These are phyloP conservation scores for Aquilaria malaccensis DNA, from an alignment of 345 rosid species.

Conservation along the genomic window DNA sequence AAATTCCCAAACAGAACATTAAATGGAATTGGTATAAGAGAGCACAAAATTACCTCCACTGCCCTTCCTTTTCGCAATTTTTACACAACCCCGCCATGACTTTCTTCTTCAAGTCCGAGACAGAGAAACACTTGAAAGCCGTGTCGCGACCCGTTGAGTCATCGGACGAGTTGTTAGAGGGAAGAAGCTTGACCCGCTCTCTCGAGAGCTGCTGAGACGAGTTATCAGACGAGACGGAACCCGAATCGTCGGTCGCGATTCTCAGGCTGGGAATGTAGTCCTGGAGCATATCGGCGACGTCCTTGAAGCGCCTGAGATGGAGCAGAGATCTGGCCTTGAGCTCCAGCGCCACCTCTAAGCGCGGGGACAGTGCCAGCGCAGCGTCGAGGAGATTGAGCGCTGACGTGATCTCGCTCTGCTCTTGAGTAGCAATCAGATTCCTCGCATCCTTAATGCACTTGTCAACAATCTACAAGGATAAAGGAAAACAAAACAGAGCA, in stretches of 20 bases:
- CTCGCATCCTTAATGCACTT: constrained; percentile 66
- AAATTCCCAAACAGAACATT: neutral
- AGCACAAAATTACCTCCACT: constrained; percentile 56
- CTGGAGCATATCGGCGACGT: constrained; percentile 75
- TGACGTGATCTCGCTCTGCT: constrained; percentile 43
- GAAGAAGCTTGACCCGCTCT: constrained; percentile 45
- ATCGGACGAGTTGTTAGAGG: constrained; percentile 23
- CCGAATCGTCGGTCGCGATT: constrained; percentile 45
- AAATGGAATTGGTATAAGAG: no score
- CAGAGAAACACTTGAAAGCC: constrained; percentile 69
- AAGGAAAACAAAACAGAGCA: neutral
- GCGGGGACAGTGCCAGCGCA: constrained; percentile 63
- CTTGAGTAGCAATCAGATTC: constrained; percentile 44
- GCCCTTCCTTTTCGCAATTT: constrained; percentile 66
- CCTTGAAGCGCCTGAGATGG: constrained; percentile 55
- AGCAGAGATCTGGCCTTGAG: constrained; percentile 79
- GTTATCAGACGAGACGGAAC: constrained; percentile 41
- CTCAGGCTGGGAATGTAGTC: constrained; percentile 77
- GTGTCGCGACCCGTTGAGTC: constrained; percentile 30
- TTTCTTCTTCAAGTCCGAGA: constrained; percentile 73
- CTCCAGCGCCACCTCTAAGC: constrained; percentile 58
- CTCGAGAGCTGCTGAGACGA: constrained; percentile 38
- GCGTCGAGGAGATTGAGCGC: constrained; percentile 63
- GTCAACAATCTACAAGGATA: constrained; percentile 38
- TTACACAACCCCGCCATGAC: constrained; percentile 69